Evolutionary conservation across 768 basidiomycete genomes (phyloP).

Genomic region (Tylopilus felleus): DNA sequence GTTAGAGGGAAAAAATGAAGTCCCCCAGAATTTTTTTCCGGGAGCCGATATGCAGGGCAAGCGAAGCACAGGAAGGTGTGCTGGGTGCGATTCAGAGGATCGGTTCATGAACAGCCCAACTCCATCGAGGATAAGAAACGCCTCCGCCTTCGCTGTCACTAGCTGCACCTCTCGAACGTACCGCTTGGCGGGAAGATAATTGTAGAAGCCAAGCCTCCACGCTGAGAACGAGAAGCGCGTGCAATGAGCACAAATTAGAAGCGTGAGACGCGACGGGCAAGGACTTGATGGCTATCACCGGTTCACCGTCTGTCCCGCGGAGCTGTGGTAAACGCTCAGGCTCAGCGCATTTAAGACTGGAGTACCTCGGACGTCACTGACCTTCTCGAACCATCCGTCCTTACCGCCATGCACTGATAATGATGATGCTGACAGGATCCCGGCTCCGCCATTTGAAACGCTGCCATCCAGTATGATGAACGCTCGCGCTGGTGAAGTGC

Average conservation of each 20-base stretch:
- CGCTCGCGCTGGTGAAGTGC: background rate
- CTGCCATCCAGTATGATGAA: background rate
- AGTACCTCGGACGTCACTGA: background rate
- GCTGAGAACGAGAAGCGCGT: background rate
- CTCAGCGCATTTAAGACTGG: background rate
- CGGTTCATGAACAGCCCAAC: background rate
- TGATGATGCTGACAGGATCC: background rate
- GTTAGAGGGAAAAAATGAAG: background rate
- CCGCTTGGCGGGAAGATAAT: background rate
- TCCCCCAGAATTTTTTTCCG: background rate
- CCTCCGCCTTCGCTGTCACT: background rate
- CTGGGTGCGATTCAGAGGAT: background rate
- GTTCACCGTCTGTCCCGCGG: slow-evolving; percentile 1
- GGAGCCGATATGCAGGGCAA: background rate
- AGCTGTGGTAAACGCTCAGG: background rate
- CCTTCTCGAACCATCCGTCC: background rate
- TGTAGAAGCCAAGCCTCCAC: background rate
- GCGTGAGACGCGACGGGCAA: slow-evolving; percentile 7
- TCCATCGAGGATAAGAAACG: background rate
- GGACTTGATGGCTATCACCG: background rate
- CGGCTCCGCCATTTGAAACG: background rate
- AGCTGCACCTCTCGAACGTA: background rate
- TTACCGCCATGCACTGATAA: background rate
- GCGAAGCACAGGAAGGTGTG: background rate
- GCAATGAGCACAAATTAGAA: slow-evolving; percentile 1